Conservation (phyloP, 169 alveolate genomes). For the Plasmodium berghei region DNA sequence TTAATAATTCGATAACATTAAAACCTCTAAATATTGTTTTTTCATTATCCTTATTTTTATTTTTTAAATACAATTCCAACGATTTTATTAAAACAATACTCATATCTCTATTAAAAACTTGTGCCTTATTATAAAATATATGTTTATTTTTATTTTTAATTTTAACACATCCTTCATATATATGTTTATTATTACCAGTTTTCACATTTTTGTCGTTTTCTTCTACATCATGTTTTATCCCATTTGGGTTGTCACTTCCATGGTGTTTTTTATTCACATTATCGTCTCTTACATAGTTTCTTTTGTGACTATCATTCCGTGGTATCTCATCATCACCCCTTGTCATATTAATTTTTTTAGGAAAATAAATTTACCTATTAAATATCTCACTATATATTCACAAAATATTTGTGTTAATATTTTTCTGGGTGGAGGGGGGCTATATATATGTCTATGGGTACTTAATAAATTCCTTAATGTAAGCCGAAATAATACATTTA, state of each 20-base stretch:
- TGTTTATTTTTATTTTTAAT: conserved; percentile 81
- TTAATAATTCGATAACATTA: conserved; percentile 83
- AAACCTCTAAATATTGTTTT: conserved; percentile 80
- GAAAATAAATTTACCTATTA: neutral
- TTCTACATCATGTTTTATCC: conserved; percentile 1
- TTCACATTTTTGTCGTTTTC: neutral
- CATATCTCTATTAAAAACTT: conserved; percentile 95
- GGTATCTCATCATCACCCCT: neutral
- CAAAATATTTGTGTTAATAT: no score
- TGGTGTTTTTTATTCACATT: neutral
- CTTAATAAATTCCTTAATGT: no score
- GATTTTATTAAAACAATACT: conserved; percentile 89
- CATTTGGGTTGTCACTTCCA: neutral
- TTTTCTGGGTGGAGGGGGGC: no score
- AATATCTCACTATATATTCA: no score
- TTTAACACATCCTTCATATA: conserved; percentile 86
- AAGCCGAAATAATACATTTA: no score
- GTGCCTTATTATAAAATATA: conserved; percentile 92
- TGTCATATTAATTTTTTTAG: conserved; percentile 34
- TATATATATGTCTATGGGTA: no score
- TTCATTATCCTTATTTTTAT: conserved; percentile 75
- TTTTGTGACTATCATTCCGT: conserved; percentile 14
- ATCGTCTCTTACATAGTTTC: conserved; percentile 13
- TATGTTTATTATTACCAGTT: conserved; percentile 50
- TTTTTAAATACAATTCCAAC: conserved; percentile 81